Percentiles rank a stretch among this genome's conserved stretches.
phyloP scores from a whole-genome alignment of 2,329 filamentous ascomycete species.

The Penicillium sp. region DNA sequence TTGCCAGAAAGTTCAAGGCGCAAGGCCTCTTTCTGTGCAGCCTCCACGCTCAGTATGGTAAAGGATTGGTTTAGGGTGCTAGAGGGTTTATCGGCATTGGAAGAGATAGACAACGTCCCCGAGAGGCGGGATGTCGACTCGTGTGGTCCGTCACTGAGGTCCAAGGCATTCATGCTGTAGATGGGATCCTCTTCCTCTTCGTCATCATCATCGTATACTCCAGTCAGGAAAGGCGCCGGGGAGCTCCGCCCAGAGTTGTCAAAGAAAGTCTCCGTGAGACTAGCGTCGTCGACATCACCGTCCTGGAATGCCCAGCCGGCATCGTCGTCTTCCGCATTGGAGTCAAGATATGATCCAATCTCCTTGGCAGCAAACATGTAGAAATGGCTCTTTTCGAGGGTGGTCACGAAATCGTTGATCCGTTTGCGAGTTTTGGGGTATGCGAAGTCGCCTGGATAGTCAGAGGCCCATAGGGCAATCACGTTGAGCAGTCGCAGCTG shows the following conservation, averaged over 20 bases:
- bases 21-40: slow-evolving; percentile 73
- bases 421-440: slow-evolving; percentile 66
- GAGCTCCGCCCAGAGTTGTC: slow-evolving; percentile 41
- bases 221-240: slow-evolving; percentile 32
- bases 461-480: slow-evolving; percentile 80
- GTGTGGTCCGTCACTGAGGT: slow-evolving; percentile 38
- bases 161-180: slow-evolving; percentile 38
- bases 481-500: slow-evolving; percentile 81
- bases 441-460: slow-evolving; percentile 91
- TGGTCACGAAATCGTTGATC: slow-evolving; percentile 68
- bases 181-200: slow-evolving; percentile 37
- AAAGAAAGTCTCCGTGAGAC: slow-evolving; percentile 40
- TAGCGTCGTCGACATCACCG: slow-evolving; percentile 50
- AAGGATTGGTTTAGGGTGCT: slow-evolving; percentile 43
- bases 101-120: slow-evolving; percentile 37
- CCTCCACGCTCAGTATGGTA: slow-evolving; percentile 51
- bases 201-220: slow-evolving; percentile 22
- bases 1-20: slow-evolving; percentile 65
- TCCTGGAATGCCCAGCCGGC: slow-evolving; percentile 87
- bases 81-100: slow-evolving; percentile 37
- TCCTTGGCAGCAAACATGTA: slow-evolving; percentile 82
- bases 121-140: slow-evolving; percentile 39
- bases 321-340: slow-evolving; percentile 80
- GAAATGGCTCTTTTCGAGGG: slow-evolving; percentile 71
- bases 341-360: slow-evolving; percentile 72